Percentiles rank a stretch among this genome's conserved stretches.
phyloP scores from a whole-genome alignment of 2,329 filamentous ascomycete genomes.

The Lasiodiplodia sp. region DNA sequence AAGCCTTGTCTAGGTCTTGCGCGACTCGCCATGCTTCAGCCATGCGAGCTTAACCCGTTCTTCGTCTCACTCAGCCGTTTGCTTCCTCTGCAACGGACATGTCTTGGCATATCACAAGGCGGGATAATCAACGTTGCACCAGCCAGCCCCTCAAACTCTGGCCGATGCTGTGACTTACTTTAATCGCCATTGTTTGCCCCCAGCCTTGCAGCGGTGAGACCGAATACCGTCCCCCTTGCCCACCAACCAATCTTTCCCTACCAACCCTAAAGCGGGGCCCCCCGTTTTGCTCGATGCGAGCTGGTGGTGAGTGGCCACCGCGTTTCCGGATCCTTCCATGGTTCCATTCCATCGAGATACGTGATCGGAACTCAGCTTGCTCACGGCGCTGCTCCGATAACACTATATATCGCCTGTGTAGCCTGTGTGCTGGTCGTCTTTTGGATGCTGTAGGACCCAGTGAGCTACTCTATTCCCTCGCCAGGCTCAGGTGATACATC shows the following conservation, averaged over 20 bases:
- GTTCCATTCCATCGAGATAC: background rate
- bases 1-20: background rate
- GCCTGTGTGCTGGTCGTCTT: background rate
- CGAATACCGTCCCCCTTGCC: background rate
- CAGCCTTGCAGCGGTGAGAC: background rate
- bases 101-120: background rate
- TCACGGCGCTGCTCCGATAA: background rate
- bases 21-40: background rate
- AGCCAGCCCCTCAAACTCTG: background rate
- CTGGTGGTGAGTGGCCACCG: background rate
- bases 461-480: background rate
- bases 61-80: background rate
- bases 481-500: background rate
- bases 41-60: background rate
- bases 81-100: background rate
- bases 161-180: background rate
- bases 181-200: background rate
- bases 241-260: background rate
- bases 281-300: background rate
- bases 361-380: background rate
- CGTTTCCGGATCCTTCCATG: background rate
- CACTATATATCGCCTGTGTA: slow-evolving; percentile 5
- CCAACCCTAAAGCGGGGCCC: slow-evolving; percentile 7
- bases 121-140: background rate
- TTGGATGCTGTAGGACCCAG: background rate